These are phyloP conservation scores for Arthrobotrys musiformis DNA, from an alignment of 2,329 filamentous ascomycete species.

Conservation along the genomic window DNA sequence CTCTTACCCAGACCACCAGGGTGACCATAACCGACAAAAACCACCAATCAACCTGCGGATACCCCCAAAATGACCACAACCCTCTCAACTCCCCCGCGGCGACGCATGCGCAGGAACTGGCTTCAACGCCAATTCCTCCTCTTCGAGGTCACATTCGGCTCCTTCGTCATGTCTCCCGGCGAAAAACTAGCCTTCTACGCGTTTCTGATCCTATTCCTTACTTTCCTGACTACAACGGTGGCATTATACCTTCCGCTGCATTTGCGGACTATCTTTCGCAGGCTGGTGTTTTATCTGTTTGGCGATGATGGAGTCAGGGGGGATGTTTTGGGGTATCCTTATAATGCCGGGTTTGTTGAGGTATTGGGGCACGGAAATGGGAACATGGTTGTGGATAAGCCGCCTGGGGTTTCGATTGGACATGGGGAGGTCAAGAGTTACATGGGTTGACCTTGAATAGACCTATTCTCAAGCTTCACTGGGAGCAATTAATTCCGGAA, in stretches of 20 bases:
- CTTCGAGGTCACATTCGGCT: constrained; percentile 65
- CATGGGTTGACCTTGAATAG: background rate
- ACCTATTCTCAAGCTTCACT: too few species aligned
- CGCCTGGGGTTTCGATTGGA: background rate
- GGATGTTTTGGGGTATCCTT: constrained; percentile 20
- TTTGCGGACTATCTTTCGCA: background rate
- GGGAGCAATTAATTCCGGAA: too few species aligned
- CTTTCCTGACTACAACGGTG: constrained; percentile 5
- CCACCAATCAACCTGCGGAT: too few species aligned
- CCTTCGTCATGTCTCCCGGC: constrained; percentile 64
- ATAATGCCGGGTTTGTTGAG: background rate
- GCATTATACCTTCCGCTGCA: constrained; percentile 28
- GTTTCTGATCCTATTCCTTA: constrained; percentile 27
- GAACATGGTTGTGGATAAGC: background rate
- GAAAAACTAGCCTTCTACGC: constrained; percentile 63
- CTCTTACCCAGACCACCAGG: too few species aligned
- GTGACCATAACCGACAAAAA: too few species aligned
- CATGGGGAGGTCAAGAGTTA: constrained; percentile 12
- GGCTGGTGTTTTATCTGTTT: constrained; percentile 27
- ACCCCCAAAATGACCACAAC: background rate
- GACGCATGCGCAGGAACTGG: constrained; percentile 24
- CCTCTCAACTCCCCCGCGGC: background rate
- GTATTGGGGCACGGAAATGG: background rate
- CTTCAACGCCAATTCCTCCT: constrained; percentile 60
- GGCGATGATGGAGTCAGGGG: constrained; percentile 13